Evolutionary conservation across 2,329 filamentous ascomycete species (phyloP).

Genomic region (Ceratocystis eucalypticola): DNA sequence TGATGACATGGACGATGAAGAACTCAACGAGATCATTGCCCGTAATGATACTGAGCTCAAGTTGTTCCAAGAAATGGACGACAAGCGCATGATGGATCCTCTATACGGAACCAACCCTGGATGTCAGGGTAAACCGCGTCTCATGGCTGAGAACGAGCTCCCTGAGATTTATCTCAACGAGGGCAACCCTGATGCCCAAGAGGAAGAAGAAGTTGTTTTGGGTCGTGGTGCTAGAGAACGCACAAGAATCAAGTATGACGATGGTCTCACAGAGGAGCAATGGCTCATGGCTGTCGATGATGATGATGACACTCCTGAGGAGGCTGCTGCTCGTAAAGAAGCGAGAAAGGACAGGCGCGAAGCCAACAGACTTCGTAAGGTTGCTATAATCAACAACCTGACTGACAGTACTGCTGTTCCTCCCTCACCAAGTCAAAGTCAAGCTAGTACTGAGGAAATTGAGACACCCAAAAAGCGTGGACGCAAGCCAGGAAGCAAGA

Average conservation of each 20-base stretch:
- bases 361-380: slow-evolving; percentile 56
- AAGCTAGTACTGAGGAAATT: slow-evolving; percentile 65
- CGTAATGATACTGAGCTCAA: slow-evolving; percentile 67
- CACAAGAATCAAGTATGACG: slow-evolving; percentile 88
- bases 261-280: slow-evolving; percentile 95
- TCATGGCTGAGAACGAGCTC: slow-evolving; percentile 76
- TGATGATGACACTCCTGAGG: slow-evolving; percentile 86
- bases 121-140: slow-evolving; percentile 55
- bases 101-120: slow-evolving; percentile 55
- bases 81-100: slow-evolving; percentile 51
- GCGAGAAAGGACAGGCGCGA: slow-evolving; percentile 70
- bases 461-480: slow-evolving; percentile 64
- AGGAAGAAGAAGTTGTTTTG: slow-evolving; percentile 57
- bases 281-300: slow-evolving; percentile 98
- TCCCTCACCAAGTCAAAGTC: slow-evolving; percentile 60
- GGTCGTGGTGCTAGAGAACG: slow-evolving; percentile 92
- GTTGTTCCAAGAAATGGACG: slow-evolving; percentile 72
- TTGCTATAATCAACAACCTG: slow-evolving; percentile 22
- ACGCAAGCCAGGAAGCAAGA: slow-evolving; percentile 58
- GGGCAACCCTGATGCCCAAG: slow-evolving; percentile 65
- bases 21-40: slow-evolving; percentile 87
- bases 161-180: slow-evolving; percentile 90
- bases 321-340: slow-evolving; percentile 79
- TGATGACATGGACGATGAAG: slow-evolving; percentile 97
- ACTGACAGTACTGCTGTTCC: slow-evolving; percentile 27